phyloP scores from a whole-genome alignment of 2,329 filamentous ascomycete genomes.

The Leptographium radiaticola region DNA sequence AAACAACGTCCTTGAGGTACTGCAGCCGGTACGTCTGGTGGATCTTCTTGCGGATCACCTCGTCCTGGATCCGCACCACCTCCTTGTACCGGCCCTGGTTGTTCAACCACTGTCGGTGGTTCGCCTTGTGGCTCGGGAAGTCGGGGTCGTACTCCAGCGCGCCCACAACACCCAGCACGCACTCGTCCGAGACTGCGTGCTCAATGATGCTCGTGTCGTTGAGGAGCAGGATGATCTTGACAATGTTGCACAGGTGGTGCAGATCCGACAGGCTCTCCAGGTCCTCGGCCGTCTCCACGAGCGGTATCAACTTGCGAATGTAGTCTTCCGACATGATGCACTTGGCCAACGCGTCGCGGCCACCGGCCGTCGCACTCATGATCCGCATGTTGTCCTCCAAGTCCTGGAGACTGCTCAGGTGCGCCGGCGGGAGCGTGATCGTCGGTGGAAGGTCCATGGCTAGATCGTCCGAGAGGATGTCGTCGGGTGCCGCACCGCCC shows the following conservation, averaged over 20 bases:
- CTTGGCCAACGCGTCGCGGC: constrained; percentile 77
- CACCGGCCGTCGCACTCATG: constrained; percentile 59
- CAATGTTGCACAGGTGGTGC: constrained; percentile 89
- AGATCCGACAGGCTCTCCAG: constrained; percentile 77
- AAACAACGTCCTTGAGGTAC: constrained; percentile 95
- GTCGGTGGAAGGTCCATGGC: constrained; percentile 59
- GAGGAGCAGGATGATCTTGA: constrained; percentile 89
- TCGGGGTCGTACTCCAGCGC: constrained; percentile 97
- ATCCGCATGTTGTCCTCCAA: constrained; percentile 75
- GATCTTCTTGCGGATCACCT: constrained; percentile 73
- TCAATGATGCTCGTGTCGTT: constrained; percentile 96
- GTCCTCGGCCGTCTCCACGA: constrained; percentile 83
- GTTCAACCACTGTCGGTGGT: constrained; percentile 84
- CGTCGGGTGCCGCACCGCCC: constrained; percentile 42
- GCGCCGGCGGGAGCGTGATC: constrained; percentile 64
- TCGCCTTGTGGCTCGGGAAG: constrained; percentile 94
- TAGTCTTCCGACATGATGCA: constrained; percentile 78
- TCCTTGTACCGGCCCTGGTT: constrained; percentile 89
- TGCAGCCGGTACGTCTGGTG: constrained; percentile 92
- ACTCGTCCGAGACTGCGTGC: constrained; percentile 77
- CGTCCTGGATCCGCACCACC: constrained; percentile 83
- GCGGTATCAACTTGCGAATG: constrained; percentile 70
- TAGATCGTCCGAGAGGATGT: constrained; percentile 76
- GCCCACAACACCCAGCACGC: constrained; percentile 83
- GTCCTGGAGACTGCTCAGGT: constrained; percentile 70